Evolutionary conservation across 2,329 filamentous ascomycete species (phyloP), one percentile per base, ranked within the genome.

Genomic region (Curvularia lunata): DNA sequence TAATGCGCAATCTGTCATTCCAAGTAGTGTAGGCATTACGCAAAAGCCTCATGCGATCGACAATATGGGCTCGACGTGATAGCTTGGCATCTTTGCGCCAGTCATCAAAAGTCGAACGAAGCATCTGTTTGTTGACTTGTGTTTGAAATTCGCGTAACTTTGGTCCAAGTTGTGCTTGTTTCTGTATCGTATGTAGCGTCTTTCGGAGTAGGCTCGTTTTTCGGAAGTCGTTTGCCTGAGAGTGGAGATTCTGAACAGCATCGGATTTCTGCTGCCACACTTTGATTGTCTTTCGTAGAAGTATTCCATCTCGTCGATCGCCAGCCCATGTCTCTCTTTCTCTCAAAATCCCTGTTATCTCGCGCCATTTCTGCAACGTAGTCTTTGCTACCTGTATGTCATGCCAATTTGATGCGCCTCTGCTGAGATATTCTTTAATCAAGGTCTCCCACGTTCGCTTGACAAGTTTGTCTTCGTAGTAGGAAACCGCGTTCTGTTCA

Each of bases 1-100:
- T 78, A 59, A 80, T 82, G 18, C 86, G 84, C 16, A 88, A 77
- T 16, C 77, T 77, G 65, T 88, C 84, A 61, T 88, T 88, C 87
- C 87, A 89, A 10, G 78, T 76, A 1, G 82, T 86, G 78, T 84
- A 86, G 3, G 84, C 79, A 68, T 85, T 86, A 48, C 81, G 82
- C 48, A 87, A 67, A 27, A 88, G 70, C 45, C 85, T 82, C 62
- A 78, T 71, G 10, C 77, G 81, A 67, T 88, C 80, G 30, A 84
- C 75, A 48, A 79, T 73, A 21, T 76, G 74, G 18, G 86, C 86
- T 63, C 81, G 76, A 46, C 75, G 76, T 32, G 81, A 76, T 63
- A 81, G 62, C 4, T 68, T 55, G 63, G 73, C 56, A 19, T 72
- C 81, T 23, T 77, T 72, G 13, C 78, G 76, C 86, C 86, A 88